phyloP scores from a whole-genome alignment of 768 basidiomycete genomes.

The Porpolomopsis calyptriformis region DNA sequence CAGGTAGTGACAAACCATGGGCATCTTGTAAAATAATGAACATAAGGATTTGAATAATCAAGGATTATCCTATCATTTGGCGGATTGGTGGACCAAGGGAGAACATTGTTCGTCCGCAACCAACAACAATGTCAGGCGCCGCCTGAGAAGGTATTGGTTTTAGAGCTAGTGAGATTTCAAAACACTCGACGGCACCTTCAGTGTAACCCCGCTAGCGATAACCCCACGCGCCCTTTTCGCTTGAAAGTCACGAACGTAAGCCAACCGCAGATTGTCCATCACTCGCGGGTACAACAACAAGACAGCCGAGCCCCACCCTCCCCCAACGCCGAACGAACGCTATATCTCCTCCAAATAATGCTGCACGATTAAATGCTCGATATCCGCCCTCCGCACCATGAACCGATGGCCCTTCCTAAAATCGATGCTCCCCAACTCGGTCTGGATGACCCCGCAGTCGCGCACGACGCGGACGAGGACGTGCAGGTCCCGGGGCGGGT shows the following conservation, averaged over 20 bases:
- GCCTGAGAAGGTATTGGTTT: slow-evolving; percentile 29
- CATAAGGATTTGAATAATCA: not conserved
- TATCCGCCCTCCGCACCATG: slow-evolving; percentile 77
- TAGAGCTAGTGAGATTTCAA: not conserved
- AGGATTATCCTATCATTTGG: slow-evolving; percentile 35
- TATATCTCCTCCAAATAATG: slow-evolving; percentile 85
- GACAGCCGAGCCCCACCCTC: no score
- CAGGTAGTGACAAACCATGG: slow-evolving; percentile 99
- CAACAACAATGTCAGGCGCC: slow-evolving; percentile 98
- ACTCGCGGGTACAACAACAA: no score
- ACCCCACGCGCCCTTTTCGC: no score
- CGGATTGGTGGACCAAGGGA: slow-evolving; percentile 95
- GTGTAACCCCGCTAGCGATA: no score
- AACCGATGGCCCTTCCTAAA: slow-evolving; percentile 86
- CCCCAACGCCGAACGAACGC: no score
- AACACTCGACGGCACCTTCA: slow-evolving; percentile 71
- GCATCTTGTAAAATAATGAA: slow-evolving; percentile 53
- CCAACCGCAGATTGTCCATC: no score
- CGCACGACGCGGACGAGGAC: slow-evolving; percentile 77
- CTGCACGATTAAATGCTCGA: slow-evolving; percentile 90
- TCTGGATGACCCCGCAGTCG: slow-evolving; percentile 88
- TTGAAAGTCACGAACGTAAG: no score
- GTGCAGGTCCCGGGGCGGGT: slow-evolving; percentile 83
- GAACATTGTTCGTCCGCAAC: slow-evolving; percentile 81
- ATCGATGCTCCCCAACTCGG: slow-evolving; percentile 83